Evolutionary conservation across 805 yeast genomes (phyloP).

Genomic region (Lipomyces oligophaga): DNA sequence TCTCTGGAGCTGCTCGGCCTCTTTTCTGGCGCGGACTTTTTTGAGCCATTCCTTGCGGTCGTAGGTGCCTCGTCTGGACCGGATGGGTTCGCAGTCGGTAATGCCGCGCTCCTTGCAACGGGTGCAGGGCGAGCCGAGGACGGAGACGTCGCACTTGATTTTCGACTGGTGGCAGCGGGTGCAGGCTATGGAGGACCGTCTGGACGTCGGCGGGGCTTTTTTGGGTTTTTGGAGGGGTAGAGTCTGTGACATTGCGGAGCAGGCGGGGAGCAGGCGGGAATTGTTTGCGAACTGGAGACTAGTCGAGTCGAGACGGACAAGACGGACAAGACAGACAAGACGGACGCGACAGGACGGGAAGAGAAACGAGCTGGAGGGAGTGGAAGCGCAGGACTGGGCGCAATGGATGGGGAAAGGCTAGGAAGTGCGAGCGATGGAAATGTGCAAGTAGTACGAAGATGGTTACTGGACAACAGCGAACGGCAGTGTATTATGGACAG

Average conservation of each 20-base stretch:
- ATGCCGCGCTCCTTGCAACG: constrained; percentile 12
- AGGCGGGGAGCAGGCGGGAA: too few species aligned
- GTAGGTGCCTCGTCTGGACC: constrained; percentile 18
- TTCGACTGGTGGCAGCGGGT: constrained; percentile 16
- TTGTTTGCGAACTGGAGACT: too few species aligned
- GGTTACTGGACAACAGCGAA: too few species aligned
- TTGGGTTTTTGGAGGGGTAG: too few species aligned
- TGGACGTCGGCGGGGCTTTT: background rate
- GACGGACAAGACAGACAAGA: too few species aligned
- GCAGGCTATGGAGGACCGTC: constrained; percentile 19
- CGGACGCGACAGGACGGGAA: too few species aligned
- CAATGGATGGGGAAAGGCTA: background rate
- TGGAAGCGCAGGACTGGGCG: background rate
- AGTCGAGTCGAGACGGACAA: too few species aligned
- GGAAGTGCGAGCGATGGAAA: background rate
- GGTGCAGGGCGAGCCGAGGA: constrained; percentile 17
- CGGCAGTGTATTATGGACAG: too few species aligned
- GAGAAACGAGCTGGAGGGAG: background rate
- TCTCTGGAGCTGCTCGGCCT: constrained; percentile 4
- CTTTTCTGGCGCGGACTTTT: constrained; percentile 6
- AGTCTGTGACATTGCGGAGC: too few species aligned
- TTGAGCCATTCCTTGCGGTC: constrained; percentile 20
- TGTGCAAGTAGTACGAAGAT: background rate
- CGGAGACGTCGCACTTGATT: constrained; percentile 15
- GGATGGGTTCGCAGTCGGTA: constrained; percentile 12